These are phyloP conservation scores for Boletus sensibilis DNA, from an alignment of 768 basidiomycete species.

Conservation along the genomic window DNA sequence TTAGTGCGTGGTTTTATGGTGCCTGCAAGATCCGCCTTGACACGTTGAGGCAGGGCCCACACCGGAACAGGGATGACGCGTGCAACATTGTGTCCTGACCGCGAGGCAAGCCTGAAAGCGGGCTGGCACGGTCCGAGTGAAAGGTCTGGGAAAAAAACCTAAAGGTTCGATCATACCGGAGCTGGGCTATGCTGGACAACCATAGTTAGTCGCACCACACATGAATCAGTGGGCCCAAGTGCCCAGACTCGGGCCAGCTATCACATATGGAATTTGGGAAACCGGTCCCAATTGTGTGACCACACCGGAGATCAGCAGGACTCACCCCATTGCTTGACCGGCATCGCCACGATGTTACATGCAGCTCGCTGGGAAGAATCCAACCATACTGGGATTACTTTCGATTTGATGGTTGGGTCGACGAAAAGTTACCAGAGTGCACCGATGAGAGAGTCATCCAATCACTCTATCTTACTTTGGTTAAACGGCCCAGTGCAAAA, in stretches of 20 bases:
- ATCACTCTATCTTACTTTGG: conserved; percentile 32
- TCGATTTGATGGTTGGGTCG: conserved; percentile 22
- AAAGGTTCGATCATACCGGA: conserved; percentile 33
- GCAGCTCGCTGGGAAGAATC: conserved; percentile 10
- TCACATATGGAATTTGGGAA: conserved; percentile 8
- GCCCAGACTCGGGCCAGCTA: conserved; percentile 8
- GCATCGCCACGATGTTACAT: conserved; percentile 27
- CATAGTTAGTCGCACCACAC: conserved; percentile 18
- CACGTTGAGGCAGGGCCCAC: background rate
- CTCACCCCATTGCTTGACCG: conserved; percentile 4
- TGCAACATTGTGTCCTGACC: conserved; percentile 12
- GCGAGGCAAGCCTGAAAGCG: conserved; percentile 7
- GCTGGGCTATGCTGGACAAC: conserved; percentile 28
- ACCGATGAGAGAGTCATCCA: conserved; percentile 19
- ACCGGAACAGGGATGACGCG: background rate
- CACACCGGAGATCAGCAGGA: conserved; percentile 15
- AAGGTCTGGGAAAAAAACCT: conserved; percentile 16
- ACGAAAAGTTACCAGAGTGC: conserved; percentile 13
- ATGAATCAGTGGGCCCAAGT: conserved; percentile 5
- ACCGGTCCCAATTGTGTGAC: conserved; percentile 22
- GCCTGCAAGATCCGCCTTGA: conserved; percentile 20
- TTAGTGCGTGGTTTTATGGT: background rate
- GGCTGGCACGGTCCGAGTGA: conserved; percentile 11
- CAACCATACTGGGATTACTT: conserved; percentile 17
- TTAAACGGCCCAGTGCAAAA: conserved; percentile 23